Evolutionary conservation across 257 asterid genomes (phyloP), one percentile per base, ranked within the genome.

Genomic region (Lycium barbarum): DNA sequence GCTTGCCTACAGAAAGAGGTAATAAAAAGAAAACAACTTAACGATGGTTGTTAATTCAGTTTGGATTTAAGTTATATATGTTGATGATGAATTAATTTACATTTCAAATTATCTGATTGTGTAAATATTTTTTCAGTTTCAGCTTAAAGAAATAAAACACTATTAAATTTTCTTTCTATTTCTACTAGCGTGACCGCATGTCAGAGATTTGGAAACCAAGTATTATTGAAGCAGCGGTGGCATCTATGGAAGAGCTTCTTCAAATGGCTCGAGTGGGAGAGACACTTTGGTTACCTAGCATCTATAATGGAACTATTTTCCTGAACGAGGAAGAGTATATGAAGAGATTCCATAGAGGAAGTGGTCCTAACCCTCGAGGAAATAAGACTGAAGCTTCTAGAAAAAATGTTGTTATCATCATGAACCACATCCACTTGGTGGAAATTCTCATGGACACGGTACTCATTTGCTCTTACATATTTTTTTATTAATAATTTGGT

Each of bases 371-470:
- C 15, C 7, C 26, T 35, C 33, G 9, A 17, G 83, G 90, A 0
- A 87, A 82, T 78, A 88, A 79, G 22, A 18, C 78, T 2, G 92
- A 90, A 68, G 91, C 89, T 4, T 87, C 97, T 0, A 58, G 87
- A 10, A 91, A 86, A 40, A 51, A 26, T 4, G 82, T 18, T 14
- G 15, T 88, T 1, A 81, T 90, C 11, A 45, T 86, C 15, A 72
- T 81, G 73, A 51, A 55, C 58, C 90, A 86, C 18, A 49, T 78
- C 5, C 83, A 82, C 4, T 51, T 92, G 45, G 83, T 88, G 17
- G 86, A 88, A 53, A 83, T 90, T 49, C 82, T 93, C 76, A 89
- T 91, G 95, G 86, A 92, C 38, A 83, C 86, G 93, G 95, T 93
- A 68, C 2, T 26, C 33, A 26, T 26, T 26, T 26, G 33, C 33